Conservation (phyloP, 441 rosid genomes). For the Francoa sonchifolia region DNA sequence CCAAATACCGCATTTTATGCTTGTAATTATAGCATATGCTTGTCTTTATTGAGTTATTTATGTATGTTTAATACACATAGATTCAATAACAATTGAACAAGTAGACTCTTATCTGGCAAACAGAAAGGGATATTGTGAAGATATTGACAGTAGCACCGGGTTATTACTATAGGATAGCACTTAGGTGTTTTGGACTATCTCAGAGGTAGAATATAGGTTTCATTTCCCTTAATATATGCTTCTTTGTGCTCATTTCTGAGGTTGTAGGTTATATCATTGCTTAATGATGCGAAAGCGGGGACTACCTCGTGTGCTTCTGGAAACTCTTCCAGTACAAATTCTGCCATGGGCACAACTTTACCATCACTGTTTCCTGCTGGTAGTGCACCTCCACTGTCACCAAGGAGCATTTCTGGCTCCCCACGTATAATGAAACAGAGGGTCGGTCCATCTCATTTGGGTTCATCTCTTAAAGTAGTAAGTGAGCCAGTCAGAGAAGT, state of each 20-base stretch:
- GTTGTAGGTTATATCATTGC: constrained; percentile 50
- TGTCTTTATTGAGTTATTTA: too few relatives aligned
- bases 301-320: constrained; percentile 52
- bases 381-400: constrained; percentile 95
- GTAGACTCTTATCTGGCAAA: too few relatives aligned
- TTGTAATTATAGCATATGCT: too few relatives aligned
- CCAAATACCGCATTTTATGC: too few relatives aligned
- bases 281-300: constrained; percentile 74
- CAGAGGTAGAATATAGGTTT: background rate
- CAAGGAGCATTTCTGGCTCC: constrained; percentile 76
- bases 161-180: too few relatives aligned
- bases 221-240: constrained; percentile 8
- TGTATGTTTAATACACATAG: too few relatives aligned
- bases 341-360: constrained; percentile 36
- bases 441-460: constrained; percentile 67
- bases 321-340: constrained; percentile 37
- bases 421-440: constrained; percentile 74
- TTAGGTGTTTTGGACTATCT: background rate
- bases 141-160: too few relatives aligned
- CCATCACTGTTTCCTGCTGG: constrained; percentile 97
- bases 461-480: constrained; percentile 68
- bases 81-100: too few relatives aligned
- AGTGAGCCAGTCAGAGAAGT: constrained; percentile 74
- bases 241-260: constrained; percentile 7
- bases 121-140: too few relatives aligned